Evolutionary conservation across 116 monocot genomes (phyloP).

Genomic region (Posidonia oceanica): DNA sequence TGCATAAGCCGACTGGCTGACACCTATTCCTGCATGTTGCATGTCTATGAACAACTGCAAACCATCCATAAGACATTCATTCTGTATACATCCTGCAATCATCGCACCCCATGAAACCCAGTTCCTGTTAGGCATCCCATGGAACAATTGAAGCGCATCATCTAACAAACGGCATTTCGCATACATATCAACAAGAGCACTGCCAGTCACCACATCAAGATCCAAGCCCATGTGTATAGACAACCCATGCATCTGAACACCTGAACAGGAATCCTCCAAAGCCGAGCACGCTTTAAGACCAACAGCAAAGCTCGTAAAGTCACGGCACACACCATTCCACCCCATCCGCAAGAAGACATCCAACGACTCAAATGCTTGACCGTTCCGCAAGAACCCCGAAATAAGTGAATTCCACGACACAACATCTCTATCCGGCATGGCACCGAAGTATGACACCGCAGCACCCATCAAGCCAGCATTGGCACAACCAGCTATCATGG

Average conservation of each 20-base stretch:
- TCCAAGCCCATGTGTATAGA: constrained; percentile 29
- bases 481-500: constrained; percentile 35
- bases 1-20: constrained; percentile 61
- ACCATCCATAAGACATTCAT: constrained; percentile 20
- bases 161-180: constrained; percentile 38
- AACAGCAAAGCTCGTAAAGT: constrained; percentile 39
- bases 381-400: constrained; percentile 31
- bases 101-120: constrained; percentile 63
- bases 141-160: constrained; percentile 31
- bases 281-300: constrained; percentile 41
- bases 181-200: constrained; percentile 69
- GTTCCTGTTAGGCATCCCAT: constrained; percentile 40
- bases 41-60: constrained; percentile 42
- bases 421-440: constrained; percentile 42
- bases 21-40: constrained; percentile 31
- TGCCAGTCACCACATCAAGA: constrained; percentile 46
- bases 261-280: constrained; percentile 20
- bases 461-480: constrained; percentile 10
- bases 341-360: constrained; percentile 30
- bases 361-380: constrained; percentile 8
- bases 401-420: constrained; percentile 68
- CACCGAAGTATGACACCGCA: constrained; percentile 22
- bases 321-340: constrained; percentile 10
- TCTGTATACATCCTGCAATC: constrained; percentile 53
- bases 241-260: constrained; percentile 49